These are phyloP conservation scores for Albophoma yamanashiensis DNA, from an alignment of 2,329 filamentous ascomycete species.

Conservation along the genomic window DNA sequence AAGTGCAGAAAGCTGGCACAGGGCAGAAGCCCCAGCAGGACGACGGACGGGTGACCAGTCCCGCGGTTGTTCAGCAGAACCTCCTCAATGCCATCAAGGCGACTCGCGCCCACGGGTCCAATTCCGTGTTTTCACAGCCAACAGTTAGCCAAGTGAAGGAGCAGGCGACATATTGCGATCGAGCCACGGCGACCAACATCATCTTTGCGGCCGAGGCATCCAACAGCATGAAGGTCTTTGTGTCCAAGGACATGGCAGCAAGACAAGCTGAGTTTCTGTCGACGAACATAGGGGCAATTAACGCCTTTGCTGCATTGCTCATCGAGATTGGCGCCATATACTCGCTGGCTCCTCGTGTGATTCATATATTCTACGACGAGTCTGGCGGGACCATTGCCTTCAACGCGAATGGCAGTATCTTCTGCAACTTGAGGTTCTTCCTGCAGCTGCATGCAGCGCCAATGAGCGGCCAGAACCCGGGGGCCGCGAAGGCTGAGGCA, in stretches of 20 bases:
- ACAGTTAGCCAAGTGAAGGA: conserved; percentile 66
- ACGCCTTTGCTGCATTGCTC: conserved; percentile 58
- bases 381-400: conserved; percentile 79
- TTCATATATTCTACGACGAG: conserved; percentile 85
- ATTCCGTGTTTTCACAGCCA: conserved; percentile 61
- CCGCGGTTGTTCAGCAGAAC: conserved; percentile 54
- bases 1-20: background rate
- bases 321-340: conserved; percentile 64
- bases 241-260: conserved; percentile 42
- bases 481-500: conserved; percentile 52
- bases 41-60: conserved; percentile 46
- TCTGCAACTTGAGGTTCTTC: conserved; percentile 90
- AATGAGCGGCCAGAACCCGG: conserved; percentile 22
- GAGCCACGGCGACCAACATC: conserved; percentile 62
- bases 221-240: conserved; percentile 64
- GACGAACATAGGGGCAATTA: conserved; percentile 50
- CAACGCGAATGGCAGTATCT: conserved; percentile 77
- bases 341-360: conserved; percentile 50
- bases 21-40: conserved; percentile 19
- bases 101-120: conserved; percentile 66
- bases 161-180: conserved; percentile 78
- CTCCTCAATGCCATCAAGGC: conserved; percentile 70
- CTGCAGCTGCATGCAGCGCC: conserved; percentile 59
- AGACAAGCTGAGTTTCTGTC: conserved; percentile 45
- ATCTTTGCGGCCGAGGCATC: conserved; percentile 58